Conservation (phyloP, 768 basidiomycete species). For the Rhizopogon salebrosus region DNA sequence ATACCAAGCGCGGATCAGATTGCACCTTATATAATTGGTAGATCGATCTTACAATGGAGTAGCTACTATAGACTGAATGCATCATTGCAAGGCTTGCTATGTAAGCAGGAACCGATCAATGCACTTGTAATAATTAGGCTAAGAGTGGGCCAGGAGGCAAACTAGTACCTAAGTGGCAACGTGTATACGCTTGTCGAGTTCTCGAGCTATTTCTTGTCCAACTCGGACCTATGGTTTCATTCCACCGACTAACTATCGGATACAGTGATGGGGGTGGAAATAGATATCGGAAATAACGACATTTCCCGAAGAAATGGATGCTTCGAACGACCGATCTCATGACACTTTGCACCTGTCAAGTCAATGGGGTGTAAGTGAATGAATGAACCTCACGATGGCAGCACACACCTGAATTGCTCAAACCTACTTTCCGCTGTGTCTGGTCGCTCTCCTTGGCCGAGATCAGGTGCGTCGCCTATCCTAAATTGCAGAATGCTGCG, state of each 20-base stretch:
- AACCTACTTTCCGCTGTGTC: background rate
- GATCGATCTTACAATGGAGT: background rate
- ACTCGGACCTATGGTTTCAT: background rate
- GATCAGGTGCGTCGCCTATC: background rate
- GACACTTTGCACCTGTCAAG: background rate
- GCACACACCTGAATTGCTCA: background rate
- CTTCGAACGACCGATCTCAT: background rate
- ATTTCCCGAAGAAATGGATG: background rate
- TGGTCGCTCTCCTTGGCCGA: background rate
- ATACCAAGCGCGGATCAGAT: background rate
- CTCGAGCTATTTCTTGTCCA: background rate
- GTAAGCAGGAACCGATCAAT: background rate
- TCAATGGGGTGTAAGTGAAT: background rate
- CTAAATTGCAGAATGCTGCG: constrained; percentile 1
- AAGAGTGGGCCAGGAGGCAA: background rate
- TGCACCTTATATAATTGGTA: background rate
- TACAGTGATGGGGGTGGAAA: background rate
- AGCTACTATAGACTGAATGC: background rate
- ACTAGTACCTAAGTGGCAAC: background rate
- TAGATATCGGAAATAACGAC: constrained; percentile 3
- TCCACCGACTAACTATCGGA: background rate
- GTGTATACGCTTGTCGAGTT: background rate
- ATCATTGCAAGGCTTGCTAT: background rate
- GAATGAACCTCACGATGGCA: background rate
- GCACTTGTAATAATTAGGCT: background rate